phyloP scores from a whole-genome alignment of 2,329 filamentous ascomycete genomes.

The Beauveria varroae region DNA sequence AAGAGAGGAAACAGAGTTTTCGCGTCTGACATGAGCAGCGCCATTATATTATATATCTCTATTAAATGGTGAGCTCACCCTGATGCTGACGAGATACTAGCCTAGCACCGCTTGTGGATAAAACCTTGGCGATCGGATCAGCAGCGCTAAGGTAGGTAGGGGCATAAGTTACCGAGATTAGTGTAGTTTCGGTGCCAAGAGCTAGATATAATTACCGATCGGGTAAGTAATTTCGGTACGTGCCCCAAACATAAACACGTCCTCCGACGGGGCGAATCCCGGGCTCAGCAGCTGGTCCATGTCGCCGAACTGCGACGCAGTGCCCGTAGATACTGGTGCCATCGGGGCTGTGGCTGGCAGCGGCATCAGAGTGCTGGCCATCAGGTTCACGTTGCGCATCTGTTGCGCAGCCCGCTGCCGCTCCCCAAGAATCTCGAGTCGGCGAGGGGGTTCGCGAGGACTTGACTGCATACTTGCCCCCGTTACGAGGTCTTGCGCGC shows the following conservation, averaged over 20 bases:
- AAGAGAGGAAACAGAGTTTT: not conserved
- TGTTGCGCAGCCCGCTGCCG: too few relatives aligned
- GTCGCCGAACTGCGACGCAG: not conserved
- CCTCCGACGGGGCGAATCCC: not conserved
- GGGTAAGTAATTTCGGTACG: not conserved
- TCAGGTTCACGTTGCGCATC: not conserved
- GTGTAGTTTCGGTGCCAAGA: not conserved
- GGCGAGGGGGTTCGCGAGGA: not conserved
- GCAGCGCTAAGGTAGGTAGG: not conserved
- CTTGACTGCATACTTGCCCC: not conserved
- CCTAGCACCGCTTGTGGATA: not conserved
- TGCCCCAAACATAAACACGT: too few relatives aligned
- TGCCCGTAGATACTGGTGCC: not conserved
- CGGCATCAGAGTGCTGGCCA: not conserved
- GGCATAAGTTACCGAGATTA: not conserved
- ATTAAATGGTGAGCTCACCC: not conserved
- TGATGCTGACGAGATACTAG: not conserved
- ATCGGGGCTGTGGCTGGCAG: not conserved
- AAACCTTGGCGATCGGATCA: not conserved
- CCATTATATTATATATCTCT: not conserved
- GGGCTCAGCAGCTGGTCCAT: conserved; percentile 3
- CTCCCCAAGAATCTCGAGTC: too few relatives aligned
- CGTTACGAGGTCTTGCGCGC: not conserved
- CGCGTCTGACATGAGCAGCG: not conserved
- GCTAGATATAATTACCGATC: not conserved